Evolutionary conservation across 2,329 filamentous ascomycete genomes (phyloP), one percentile per base, ranked within the genome.

Genomic region (Pseudocercospora vitis): DNA sequence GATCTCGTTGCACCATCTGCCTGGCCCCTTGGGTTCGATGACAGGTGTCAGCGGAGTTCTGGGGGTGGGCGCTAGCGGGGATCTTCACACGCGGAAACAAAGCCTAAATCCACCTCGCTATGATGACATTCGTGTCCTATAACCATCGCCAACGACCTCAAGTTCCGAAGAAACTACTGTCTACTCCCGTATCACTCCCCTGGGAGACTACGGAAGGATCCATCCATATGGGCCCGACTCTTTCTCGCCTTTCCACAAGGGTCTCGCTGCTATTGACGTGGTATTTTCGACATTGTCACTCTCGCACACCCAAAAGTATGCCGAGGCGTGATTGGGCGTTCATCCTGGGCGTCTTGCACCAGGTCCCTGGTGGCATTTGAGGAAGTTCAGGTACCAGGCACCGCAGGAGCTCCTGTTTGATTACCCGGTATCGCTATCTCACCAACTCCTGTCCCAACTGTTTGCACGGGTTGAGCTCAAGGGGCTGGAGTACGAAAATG

Each of bases 341-440:
- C 35, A 39, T 11, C 35, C 35, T 21, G 9, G 35, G 14, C 33
- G 19, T 39, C 19, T 6, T 37, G n/a, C n/a, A n/a, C n/a, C n/a
- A n/a, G n/a, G n/a, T n/a, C n/a, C n/a, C n/a, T n/a, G n/a, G n/a
- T n/a, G n/a, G n/a, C n/a, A n/a, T n/a, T n/a, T n/a, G n/a, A n/a
- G n/a, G n/a, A n/a, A n/a, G 37, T 40, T 40, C 37, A 23, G 37
- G 37, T 24, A 40, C 37, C 37, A 40, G 37, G 37, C 37, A 40
- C 37, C 37, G 33, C 4, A 14, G 33, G 33, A 21, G 4, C 18
- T 18, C 33, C 18, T 39, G 33, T 39, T 4, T 16, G 9, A 32
- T 32, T 9, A 32, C 11, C 3, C 18, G 31, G 12, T n/a, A 33
- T 39, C 6, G 9, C 14, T 3, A 24, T 16, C 19, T 24, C 37